Evolutionary conservation across 129 eudicot genomes (phyloP), one percentile per base, ranked within the genome.

Genomic region (Deinandra increscens): DNA sequence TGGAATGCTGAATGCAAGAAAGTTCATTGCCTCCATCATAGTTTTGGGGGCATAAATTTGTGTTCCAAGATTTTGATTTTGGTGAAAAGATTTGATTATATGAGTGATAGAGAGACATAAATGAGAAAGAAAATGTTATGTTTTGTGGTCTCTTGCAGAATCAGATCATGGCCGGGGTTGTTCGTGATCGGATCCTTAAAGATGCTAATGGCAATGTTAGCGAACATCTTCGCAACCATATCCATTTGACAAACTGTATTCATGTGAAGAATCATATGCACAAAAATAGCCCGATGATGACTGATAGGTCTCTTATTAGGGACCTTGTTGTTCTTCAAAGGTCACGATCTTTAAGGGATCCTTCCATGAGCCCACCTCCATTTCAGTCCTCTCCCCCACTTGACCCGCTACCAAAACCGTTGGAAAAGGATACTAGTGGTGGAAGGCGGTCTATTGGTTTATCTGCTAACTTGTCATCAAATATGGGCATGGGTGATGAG

Each of bases 201-300:
- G 96, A 93, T 68, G 90, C 91, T n/a, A 93, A 93, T 85, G 90
- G 95, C 62, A 81, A 85, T 75, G 82, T 85, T 64, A 73, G 81
- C 60, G 93, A 94, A 81, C 99, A 94, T 75, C 80, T 89, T 19
- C 88, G 87, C 56, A 90, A 85, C 71, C 99, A 94, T 80, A 87
- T 89, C 69, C 99, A 94, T 77, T 80, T 94, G 74, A 89, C 99
- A 36, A 94, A 89, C 41, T 94, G 95, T 75, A 94, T 94, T 61
- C 99, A 94, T 72, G 79, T 94, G 89, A 89, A 94, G 83, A 89
- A 94, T 79, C 98, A 92, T 80, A 83, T 94, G 93, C 97, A 94
- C 76, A 89, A 89, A 68, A 84, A 84, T 20, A 89, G 97, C 73
- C 96, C 96, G 6, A 68, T 81, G 39, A 68, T 87, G 63, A 37